These are phyloP conservation scores for Linum usitatissimum DNA, from an alignment of 345 rosid species.

Conservation along the genomic window DNA sequence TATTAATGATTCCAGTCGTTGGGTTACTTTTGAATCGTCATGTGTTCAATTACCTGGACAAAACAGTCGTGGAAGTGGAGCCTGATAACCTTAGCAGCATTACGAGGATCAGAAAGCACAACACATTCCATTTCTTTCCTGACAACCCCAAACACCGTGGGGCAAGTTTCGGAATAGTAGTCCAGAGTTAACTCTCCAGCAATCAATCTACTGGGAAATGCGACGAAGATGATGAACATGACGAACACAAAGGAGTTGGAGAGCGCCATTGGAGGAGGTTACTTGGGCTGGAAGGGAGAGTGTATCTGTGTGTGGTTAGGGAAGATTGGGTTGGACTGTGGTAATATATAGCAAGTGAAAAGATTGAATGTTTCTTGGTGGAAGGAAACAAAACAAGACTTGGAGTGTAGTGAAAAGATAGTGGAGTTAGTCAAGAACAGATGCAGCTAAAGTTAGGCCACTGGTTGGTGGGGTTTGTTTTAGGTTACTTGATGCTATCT, in stretches of 20 bases:
- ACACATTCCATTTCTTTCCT: constrained; percentile 86
- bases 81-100: constrained; percentile 57
- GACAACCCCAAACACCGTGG: constrained; percentile 47
- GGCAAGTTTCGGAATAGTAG: constrained; percentile 64
- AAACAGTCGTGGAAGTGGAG: constrained; percentile 91
- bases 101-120: constrained; percentile 70
- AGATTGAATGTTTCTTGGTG: constrained; percentile 4
- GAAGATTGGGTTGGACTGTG: constrained; percentile 21
- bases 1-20: neutral
- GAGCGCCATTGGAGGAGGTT: constrained; percentile 2
- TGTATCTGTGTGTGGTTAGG: constrained; percentile 5
- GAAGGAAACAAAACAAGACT: neutral
- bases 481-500: neutral
- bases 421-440: constrained; percentile 40
- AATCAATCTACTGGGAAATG: constrained; percentile 16
- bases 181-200: constrained; percentile 42
- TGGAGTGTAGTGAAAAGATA: constrained; percentile 17
- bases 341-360: constrained; percentile 23
- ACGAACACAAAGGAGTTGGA: constrained; percentile 10
- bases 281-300: neutral
- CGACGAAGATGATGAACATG: constrained; percentile 17
- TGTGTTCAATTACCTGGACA: constrained; percentile 43
- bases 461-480: constrained; percentile 37
- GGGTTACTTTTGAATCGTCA: no score
- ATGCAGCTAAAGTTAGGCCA: constrained; percentile 46